These are phyloP conservation scores for Astragalus glycyphyllos DNA, from an alignment of 306 rosid species.

Conservation along the genomic window DNA sequence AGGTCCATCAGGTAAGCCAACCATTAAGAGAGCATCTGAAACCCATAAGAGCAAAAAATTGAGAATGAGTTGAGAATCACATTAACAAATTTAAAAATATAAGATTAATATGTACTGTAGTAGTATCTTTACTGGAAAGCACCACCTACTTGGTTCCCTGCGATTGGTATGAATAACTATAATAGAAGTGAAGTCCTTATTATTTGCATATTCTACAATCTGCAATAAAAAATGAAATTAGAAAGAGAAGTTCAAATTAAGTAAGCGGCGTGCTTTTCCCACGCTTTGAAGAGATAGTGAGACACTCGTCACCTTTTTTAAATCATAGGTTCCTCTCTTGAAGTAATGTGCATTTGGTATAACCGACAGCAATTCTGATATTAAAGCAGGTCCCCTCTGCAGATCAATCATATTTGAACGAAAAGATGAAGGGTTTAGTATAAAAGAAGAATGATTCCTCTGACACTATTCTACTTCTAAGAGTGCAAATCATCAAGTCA, in stretches of 20 bases:
- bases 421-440: conserved; percentile 31
- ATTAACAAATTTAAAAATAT: conserved; percentile 11
- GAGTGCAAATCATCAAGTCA: neutral
- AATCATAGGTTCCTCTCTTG: no score
- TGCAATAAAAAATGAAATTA: no score
- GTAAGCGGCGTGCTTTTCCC: no score
- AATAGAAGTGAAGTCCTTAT: conserved; percentile 84
- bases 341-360: no score
- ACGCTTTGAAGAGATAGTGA: no score
- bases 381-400: no score
- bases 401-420: conserved; percentile 34
- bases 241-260: no score
- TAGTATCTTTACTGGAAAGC: conserved; percentile 36
- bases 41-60: conserved; percentile 31
- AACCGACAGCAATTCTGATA: no score
- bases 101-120: neutral
- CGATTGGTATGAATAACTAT: conserved; percentile 93
- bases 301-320: no score
- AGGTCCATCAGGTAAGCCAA: conserved; percentile 86
- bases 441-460: neutral
- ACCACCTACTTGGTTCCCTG: conserved; percentile 79
- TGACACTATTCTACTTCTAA: neutral
- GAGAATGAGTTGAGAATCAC: conserved; percentile 15
- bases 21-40: conserved; percentile 76
- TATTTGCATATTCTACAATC: conserved; percentile 93